Conservation (phyloP, 352 stramenopile species). For the Pythium diclinum region DNA sequence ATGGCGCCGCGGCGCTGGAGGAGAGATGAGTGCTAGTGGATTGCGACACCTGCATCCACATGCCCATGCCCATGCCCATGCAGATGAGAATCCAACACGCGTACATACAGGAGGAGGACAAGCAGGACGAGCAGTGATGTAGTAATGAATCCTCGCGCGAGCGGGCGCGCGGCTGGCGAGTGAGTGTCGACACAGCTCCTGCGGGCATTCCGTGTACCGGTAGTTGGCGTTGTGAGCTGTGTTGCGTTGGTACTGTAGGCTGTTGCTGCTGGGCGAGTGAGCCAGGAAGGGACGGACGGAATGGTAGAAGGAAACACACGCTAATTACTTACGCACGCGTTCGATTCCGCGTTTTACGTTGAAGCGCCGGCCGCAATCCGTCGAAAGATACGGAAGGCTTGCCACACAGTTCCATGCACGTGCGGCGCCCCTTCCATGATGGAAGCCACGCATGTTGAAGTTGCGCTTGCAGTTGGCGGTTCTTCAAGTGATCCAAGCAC, state of each 20-base stretch:
- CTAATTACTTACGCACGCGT: background rate
- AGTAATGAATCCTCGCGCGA: too few relatives aligned
- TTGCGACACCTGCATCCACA: too few relatives aligned
- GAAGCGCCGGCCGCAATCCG: background rate
- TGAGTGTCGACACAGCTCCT: background rate
- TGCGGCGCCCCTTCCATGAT: conserved; percentile 1
- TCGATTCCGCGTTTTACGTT: background rate
- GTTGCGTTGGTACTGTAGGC: background rate
- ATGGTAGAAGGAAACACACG: background rate
- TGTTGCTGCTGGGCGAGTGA: background rate
- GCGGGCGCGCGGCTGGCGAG: background rate
- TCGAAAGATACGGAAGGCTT: conserved; percentile 6
- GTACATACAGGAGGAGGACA: background rate
- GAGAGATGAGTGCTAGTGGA: background rate
- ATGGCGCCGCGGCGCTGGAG: conserved; percentile 3
- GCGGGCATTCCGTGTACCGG: background rate
- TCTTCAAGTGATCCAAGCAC: conserved; percentile 22
- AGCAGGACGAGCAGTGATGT: background rate
- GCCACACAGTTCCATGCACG: conserved; percentile 10
- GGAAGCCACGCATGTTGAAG: conserved; percentile 26
- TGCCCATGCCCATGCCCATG: background rate
- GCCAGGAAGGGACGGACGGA: background rate
- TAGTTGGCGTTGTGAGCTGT: background rate
- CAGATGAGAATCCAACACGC: background rate
- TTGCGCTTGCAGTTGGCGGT: conserved; percentile 25